Evolutionary conservation across 768 basidiomycete species (phyloP).

Genomic region (Cystofilobasidium macerans): DNA sequence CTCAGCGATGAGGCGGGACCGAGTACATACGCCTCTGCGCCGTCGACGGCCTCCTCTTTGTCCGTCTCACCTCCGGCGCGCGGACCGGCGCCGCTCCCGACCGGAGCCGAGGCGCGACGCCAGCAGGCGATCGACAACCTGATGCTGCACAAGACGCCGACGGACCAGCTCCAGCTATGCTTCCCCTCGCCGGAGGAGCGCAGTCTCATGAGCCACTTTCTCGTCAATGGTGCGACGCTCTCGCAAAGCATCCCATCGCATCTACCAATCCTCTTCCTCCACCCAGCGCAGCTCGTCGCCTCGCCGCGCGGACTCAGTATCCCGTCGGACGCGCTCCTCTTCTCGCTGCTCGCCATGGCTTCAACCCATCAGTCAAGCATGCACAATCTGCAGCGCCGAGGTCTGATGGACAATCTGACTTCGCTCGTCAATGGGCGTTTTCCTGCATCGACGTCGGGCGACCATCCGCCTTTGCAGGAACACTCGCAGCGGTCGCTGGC

Average conservation of each 20-base stretch:
- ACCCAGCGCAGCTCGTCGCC: conserved; percentile 1
- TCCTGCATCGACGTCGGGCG: too few relatives aligned
- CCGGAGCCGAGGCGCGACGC: too few relatives aligned
- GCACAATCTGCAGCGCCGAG: not conserved
- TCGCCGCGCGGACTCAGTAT: not conserved
- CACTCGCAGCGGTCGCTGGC: not conserved
- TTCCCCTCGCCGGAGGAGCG: not conserved
- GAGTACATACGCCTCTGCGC: too few relatives aligned
- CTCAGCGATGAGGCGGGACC: too few relatives aligned
- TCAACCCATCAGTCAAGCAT: not conserved
- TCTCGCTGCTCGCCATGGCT: conserved; percentile 4
- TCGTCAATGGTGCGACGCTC: not conserved
- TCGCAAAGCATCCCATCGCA: not conserved
- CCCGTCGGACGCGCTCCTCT: conserved; percentile 6
- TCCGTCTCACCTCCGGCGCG: too few relatives aligned
- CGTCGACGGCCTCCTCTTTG: too few relatives aligned
- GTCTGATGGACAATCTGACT: not conserved
- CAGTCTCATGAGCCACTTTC: not conserved
- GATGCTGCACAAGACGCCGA: not conserved
- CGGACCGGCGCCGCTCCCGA: too few relatives aligned
- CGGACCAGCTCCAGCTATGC: not conserved
- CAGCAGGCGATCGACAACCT: not conserved
- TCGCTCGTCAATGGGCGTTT: not conserved
- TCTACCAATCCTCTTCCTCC: conserved; percentile 1
- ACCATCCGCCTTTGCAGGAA: too few relatives aligned